Evolutionary conservation across 2,329 filamentous ascomycete species (phyloP), one percentile per base, ranked within the genome.

Genomic region (Pyrenophora seminiperda): DNA sequence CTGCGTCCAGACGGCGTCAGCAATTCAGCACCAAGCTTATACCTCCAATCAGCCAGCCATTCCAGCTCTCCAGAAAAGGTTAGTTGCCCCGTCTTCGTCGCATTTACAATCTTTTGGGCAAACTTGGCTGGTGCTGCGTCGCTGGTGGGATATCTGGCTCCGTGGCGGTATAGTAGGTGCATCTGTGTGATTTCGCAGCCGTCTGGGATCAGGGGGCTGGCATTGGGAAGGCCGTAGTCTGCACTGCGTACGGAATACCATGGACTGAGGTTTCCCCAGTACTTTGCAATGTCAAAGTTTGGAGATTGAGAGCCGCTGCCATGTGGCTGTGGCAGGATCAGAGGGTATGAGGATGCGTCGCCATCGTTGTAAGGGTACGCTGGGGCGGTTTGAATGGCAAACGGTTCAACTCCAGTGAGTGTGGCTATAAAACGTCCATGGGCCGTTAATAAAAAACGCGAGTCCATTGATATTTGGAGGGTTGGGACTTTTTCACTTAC

Each of bases 191-290:
- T 52, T 7, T 62, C 52, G 50, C 66, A 69, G 3, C 62, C 64
- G 17, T 61, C 58, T 2, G 65, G 66, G 3, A 56, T 51, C 2
- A 68, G 46, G 11, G 65, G 66, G n/a, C 47, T 59, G 1, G 66
- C 61, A 41, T 67, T 50, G 14, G 61, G 56, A 37, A 69, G 41
- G 13, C 66, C 63, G 34, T 68, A 69, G 37, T 69, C 66, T 3
- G 59, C 40, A 7, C 65, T 68, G 7, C 50, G 58, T 11, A 69
- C 46, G 19, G 63, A 67, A 42, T 66, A 66, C 65, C 65, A 67
- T 7, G 66, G 66, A 7, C 61, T 61, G 4, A 69, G 49, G 29
- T 69, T 69, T 6, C 66, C 65, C 66, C 66, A 68, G 49, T 67
- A 66, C 29, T 64, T 67, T 40, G 47, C 56, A 20, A 67, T 67